phyloP scores from a whole-genome alignment of 2,329 filamentous ascomycete genomes.

The Fusarium udum region DNA sequence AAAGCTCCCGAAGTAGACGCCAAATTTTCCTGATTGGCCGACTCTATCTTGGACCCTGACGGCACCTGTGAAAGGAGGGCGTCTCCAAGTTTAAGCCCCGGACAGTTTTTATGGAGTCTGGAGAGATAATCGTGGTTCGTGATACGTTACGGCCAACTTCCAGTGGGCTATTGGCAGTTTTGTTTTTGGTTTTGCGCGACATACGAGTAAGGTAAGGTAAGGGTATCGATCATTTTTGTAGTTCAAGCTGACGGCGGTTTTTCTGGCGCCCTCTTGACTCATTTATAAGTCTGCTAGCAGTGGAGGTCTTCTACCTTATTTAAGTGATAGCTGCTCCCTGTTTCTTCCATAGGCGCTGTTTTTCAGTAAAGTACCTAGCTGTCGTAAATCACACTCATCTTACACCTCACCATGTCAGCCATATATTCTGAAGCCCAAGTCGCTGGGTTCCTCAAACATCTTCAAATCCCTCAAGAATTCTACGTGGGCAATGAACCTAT shows the following conservation, averaged over 20 bases:
- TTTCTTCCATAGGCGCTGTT: background rate
- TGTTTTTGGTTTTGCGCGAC: conserved; percentile 22
- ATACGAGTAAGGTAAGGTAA: conserved; percentile 21
- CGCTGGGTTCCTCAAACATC: conserved; percentile 42
- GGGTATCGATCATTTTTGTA: conserved; percentile 9
- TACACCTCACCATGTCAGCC: conserved; percentile 38
- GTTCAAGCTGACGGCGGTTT: conserved; percentile 26
- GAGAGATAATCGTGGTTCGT: conserved; percentile 11
- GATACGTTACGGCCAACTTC: conserved; percentile 27
- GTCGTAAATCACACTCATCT: background rate
- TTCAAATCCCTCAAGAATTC: conserved; percentile 43
- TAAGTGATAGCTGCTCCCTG: background rate
- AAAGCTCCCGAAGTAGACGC: conserved; percentile 42
- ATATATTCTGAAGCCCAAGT: conserved; percentile 44
- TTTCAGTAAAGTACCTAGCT: background rate
- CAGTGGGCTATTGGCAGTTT: conserved; percentile 12
- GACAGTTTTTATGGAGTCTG: conserved; percentile 30
- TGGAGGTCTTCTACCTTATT: background rate
- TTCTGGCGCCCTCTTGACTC: conserved; percentile 22
- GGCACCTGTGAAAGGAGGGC: conserved; percentile 21
- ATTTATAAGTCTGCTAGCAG: background rate
- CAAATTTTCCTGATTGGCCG: conserved; percentile 39
- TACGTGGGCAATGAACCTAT: conserved; percentile 42
- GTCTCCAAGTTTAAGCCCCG: conserved; percentile 21
- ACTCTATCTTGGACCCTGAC: conserved; percentile 7